These are phyloP conservation scores for Aspergillus awamori DNA, from an alignment of 2,329 filamentous ascomycete species.

Conservation along the genomic window DNA sequence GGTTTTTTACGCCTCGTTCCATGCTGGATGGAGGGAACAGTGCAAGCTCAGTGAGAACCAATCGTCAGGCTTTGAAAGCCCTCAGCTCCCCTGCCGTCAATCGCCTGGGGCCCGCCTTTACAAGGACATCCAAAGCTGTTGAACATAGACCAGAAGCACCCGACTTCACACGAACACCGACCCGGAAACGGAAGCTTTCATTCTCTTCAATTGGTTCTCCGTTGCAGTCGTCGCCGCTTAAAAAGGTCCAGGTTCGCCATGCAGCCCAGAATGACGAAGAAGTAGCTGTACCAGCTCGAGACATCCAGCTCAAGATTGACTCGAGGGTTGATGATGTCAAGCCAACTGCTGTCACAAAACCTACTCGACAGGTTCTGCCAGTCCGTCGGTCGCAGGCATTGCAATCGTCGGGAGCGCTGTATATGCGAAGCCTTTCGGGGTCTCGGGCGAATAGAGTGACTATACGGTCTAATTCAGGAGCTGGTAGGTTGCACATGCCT, in stretches of 20 bases:
- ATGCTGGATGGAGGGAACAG: conserved; percentile 40
- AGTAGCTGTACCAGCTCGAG: conserved; percentile 29
- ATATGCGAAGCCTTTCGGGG: conserved; percentile 42
- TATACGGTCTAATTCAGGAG: conserved; percentile 39
- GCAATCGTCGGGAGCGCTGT: conserved; percentile 42
- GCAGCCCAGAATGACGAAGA: conserved; percentile 36
- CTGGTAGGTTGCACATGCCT: conserved; percentile 34
- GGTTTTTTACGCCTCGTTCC: conserved; percentile 55
- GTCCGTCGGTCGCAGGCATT: conserved; percentile 41
- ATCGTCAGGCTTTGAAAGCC: conserved; percentile 48
- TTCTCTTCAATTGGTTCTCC: conserved; percentile 51
- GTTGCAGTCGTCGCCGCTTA: conserved; percentile 53
- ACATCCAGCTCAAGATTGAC: conserved; percentile 28
- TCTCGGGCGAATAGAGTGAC: conserved; percentile 36
- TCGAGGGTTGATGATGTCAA: conserved; percentile 21
- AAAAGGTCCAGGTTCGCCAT: conserved; percentile 42
- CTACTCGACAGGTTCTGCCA: conserved; percentile 31
- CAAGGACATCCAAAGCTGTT: conserved; percentile 38
- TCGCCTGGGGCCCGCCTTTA: conserved; percentile 46
- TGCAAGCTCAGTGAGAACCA: conserved; percentile 42
- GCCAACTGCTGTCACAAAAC: conserved; percentile 24
- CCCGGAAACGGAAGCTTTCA: conserved; percentile 50
- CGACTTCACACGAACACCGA: conserved; percentile 43
- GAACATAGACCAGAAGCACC: conserved; percentile 33
- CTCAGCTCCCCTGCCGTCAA: conserved; percentile 49